Evolutionary conservation across 805 yeast genomes (phyloP).

Genomic region (Ogataea corticis): DNA sequence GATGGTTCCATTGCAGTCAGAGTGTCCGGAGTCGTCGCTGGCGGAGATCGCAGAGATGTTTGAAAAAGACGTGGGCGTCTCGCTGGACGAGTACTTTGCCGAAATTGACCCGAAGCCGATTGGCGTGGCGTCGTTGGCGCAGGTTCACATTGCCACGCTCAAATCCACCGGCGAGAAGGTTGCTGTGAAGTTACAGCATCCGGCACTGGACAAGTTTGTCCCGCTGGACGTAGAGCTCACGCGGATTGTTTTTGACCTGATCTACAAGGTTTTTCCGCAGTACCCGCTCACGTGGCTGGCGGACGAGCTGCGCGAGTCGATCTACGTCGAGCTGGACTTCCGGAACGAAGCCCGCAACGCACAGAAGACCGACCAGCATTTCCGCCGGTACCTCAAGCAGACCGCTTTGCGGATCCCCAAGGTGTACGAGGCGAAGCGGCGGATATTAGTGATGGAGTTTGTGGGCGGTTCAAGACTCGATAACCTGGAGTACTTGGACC

Average conservation of each 20-base stretch:
- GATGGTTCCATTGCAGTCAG: conserved; percentile 89
- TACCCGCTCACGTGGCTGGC: conserved; percentile 95
- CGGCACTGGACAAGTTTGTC: conserved; percentile 79
- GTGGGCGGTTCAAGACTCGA: conserved; percentile 83
- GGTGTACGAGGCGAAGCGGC: conserved; percentile 60
- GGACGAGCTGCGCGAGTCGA: conserved; percentile 84
- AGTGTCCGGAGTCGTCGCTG: conserved; percentile 78
- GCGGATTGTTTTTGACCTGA: conserved; percentile 66
- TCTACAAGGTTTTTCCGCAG: conserved; percentile 84
- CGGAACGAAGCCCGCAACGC: conserved; percentile 85
- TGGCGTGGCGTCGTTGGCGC: conserved; percentile 96
- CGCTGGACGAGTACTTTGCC: conserved; percentile 62
- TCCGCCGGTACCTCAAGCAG: conserved; percentile 48
- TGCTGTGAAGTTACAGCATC: conserved; percentile 95
- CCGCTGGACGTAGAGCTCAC: conserved; percentile 88
- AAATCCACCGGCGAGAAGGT: conserved; percentile 59
- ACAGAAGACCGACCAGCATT: conserved; percentile 63
- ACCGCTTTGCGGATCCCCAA: conserved; percentile 85
- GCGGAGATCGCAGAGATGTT: conserved; percentile 73
- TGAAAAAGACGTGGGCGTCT: conserved; percentile 58
- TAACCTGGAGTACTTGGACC: conserved; percentile 62
- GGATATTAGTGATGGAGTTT: conserved; percentile 87
- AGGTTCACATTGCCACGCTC: conserved; percentile 80
- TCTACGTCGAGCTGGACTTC: conserved; percentile 89
- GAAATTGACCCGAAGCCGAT: conserved; percentile 74